Percentiles rank a stretch among this genome's conserved stretches.
Conservation (phyloP, 2,329 filamentous ascomycete genomes). For the Ophiostoma himal-ulmi region DNA sequence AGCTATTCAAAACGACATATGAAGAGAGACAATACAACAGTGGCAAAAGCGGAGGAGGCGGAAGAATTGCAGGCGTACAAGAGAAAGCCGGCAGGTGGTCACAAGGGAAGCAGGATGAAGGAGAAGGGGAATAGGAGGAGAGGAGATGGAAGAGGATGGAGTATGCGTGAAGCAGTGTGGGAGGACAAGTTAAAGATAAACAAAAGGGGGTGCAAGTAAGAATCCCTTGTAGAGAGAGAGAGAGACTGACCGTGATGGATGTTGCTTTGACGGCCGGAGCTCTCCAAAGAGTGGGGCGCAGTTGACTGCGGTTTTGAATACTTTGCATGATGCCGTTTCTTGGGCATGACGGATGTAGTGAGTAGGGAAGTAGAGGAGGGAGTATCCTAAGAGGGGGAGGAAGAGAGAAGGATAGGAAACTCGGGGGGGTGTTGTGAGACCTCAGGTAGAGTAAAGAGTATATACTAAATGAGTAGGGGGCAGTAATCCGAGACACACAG, state of each 20-base stretch:
- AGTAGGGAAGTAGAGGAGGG: not conserved
- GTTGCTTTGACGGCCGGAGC: constrained; percentile 30
- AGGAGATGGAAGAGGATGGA: not conserved
- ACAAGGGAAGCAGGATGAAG: constrained; percentile 14
- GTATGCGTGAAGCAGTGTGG: constrained; percentile 15
- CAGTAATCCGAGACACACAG: constrained; percentile 22
- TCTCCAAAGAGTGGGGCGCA: constrained; percentile 45
- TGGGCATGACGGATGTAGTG: constrained; percentile 48
- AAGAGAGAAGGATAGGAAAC: not conserved
- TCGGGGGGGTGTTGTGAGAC: constrained; percentile 18
- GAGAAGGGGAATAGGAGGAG: not conserved
- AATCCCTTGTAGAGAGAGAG: not conserved
- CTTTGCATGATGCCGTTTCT: constrained; percentile 52
- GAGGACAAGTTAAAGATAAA: constrained; percentile 19
- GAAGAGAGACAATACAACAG: not conserved
- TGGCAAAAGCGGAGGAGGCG: constrained; percentile 12
- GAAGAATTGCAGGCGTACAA: constrained; percentile 9
- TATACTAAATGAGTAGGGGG: not conserved
- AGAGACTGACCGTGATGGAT: constrained; percentile 24
- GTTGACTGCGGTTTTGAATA: constrained; percentile 56
- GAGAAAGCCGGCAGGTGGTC: constrained; percentile 12
- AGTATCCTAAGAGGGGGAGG: not conserved
- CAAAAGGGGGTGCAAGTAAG: not conserved
- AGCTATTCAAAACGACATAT: not conserved
- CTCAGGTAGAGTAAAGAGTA: constrained; percentile 6